Conservation (phyloP, 208 protist genomes). For the Acanthamoeba healyi region DNA sequence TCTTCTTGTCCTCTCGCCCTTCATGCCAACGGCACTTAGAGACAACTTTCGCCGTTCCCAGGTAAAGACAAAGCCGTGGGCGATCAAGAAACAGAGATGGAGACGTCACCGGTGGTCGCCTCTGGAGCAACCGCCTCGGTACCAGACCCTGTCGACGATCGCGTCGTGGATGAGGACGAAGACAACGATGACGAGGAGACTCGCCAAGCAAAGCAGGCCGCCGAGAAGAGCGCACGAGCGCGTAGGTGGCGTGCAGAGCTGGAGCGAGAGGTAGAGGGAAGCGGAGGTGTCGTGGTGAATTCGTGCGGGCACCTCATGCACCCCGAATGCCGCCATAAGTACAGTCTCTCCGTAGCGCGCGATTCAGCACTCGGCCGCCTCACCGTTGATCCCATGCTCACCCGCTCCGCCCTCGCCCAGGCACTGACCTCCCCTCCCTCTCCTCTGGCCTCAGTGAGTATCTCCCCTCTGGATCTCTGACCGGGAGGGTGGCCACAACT, state of each 20-base stretch:
- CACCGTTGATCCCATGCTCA: constrained; percentile 26
- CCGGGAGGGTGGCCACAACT: too few species aligned
- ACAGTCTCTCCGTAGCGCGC: constrained; percentile 17
- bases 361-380: background rate
- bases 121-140: too few species aligned
- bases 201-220: background rate
- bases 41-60: too few species aligned
- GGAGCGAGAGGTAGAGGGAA: background rate
- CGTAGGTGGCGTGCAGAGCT: background rate
- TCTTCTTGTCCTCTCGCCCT: background rate
- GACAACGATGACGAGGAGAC: background rate
- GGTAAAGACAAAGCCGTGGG: background rate
- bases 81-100: too few species aligned
- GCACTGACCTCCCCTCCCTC: background rate
- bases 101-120: too few species aligned
- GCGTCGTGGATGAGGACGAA: background rate
- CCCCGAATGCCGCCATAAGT: constrained; percentile 53
- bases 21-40: too few species aligned
- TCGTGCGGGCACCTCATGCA: constrained; percentile 60
- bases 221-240: background rate
- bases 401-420: constrained; percentile 14
- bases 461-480: too few species aligned
- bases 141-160: background rate
- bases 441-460: background rate
- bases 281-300: background rate